Evolutionary conservation across 768 basidiomycete species (phyloP), one percentile per base, ranked within the genome.

Genomic region (Calocera viscosa): DNA sequence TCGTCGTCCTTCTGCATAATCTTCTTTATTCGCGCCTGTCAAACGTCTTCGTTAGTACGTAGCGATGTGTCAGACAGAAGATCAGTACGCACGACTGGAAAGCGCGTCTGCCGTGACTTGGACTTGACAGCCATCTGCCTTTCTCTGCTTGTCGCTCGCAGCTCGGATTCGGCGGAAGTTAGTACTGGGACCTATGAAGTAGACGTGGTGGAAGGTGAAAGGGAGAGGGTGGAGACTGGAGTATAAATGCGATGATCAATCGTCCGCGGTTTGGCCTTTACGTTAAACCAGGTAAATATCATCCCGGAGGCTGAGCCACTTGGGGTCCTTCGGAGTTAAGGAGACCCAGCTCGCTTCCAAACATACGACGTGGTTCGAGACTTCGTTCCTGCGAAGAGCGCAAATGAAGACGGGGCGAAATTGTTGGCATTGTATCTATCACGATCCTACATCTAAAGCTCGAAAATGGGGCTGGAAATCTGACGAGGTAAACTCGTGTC

Each of bases 1-100:
- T 98, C 95, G 74, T 98, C 95, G 74, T 98, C 95, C 75, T 94
- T 93, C 80, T 98, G 95, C 91, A 98, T 98, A 66, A 97, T 96
- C 80, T 92, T 91, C 83, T 97, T 98, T 80, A 98, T 98, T 49
- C 95, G 88, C 2, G 95, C 94, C 94, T 95, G 70, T 2, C 22
- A 30, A 22, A 49, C 17, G 16, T 24, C 67, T 12, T 53, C 0
- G 65, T 35, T 24, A 39, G 49, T 17, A 49, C 17, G 8, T 47
- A 28, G 17, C n/a, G n/a, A 5, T 24, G 47, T 8, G 26, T 19
- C n/a, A 34, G 14, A 33, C 17, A 22, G 17, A n/a, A 24, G 1
- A 39, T 8, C 2, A 28, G 63, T 38, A 77, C 90, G 76, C 76
- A 92, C 91, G 68, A 93, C 90, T 8, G 92, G 91, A 72, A 94